Percentiles rank a stretch among this genome's conserved stretches.
These are phyloP conservation scores for Cordyceps cicadae DNA, from an alignment of 2,329 filamentous ascomycete species.

Conservation along the genomic window DNA sequence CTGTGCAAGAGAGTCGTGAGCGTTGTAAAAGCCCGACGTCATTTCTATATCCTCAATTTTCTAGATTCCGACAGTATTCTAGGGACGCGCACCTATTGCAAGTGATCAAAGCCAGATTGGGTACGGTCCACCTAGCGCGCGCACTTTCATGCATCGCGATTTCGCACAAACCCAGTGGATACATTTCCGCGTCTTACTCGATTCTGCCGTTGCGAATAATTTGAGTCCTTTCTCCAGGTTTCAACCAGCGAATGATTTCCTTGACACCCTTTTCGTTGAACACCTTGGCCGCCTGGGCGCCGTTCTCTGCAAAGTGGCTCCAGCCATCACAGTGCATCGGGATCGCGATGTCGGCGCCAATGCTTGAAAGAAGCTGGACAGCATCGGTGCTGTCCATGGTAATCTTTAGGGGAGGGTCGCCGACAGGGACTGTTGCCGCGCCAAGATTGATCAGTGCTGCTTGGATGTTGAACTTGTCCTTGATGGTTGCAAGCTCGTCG, in stretches of 20 bases:
- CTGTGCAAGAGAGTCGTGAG: background rate
- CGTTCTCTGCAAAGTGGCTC: constrained; percentile 33
- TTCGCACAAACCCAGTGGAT: background rate
- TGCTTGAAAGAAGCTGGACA: constrained; percentile 28
- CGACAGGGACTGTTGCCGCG: constrained; percentile 20
- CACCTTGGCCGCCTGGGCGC: constrained; percentile 20
- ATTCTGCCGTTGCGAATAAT: constrained; percentile 9
- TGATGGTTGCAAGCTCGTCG: constrained; percentile 28
- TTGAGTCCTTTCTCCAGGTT: constrained; percentile 17
- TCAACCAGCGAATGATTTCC: constrained; percentile 28
- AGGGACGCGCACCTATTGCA: background rate
- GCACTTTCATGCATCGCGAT: too few species aligned
- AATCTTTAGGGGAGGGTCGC: constrained; percentile 25
- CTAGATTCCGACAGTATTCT: background rate
- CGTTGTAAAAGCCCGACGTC: background rate
- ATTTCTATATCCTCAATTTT: background rate
- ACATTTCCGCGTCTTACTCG: background rate
- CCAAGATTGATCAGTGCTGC: constrained; percentile 35
- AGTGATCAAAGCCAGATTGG: background rate
- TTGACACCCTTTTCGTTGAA: constrained; percentile 27
- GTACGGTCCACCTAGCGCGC: background rate
- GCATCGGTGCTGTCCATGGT: constrained; percentile 38
- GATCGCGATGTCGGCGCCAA: constrained; percentile 33
- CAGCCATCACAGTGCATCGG: constrained; percentile 41
- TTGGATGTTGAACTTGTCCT: constrained; percentile 27